Conservation (phyloP, 116 monocot species). For the Cymodocea nodosa region DNA sequence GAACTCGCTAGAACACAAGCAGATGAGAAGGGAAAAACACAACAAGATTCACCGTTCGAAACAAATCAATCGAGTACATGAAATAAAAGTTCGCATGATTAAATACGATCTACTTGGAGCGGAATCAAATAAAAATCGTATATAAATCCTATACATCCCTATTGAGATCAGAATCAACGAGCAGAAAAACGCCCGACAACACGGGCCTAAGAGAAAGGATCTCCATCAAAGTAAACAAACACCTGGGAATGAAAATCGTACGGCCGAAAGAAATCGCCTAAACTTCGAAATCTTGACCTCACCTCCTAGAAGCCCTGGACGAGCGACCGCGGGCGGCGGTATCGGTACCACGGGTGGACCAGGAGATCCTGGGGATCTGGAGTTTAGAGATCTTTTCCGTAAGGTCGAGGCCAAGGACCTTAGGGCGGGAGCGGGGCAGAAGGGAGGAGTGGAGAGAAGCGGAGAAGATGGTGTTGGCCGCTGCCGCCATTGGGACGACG, state of each 20-base stretch:
- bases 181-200: neutral
- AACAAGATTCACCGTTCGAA: too few species aligned
- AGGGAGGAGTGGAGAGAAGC: neutral
- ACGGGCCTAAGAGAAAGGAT: neutral
- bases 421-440: neutral
- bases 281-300: slow-evolving; percentile 4
- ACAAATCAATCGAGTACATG: neutral
- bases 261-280: too few species aligned
- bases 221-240: neutral
- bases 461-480: neutral
- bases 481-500: neutral
- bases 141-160: neutral
- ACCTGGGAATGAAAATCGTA: too few species aligned
- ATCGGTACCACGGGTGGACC: slow-evolving; percentile 1
- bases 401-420: neutral
- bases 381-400: neutral
- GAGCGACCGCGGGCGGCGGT: slow-evolving; percentile 5
- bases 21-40: too few species aligned
- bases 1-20: too few species aligned
- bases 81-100: neutral
- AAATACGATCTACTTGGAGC: too few species aligned
- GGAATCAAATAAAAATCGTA: neutral
- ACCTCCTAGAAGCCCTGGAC: neutral
- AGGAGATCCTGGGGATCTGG: slow-evolving; percentile 3
- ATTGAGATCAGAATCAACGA: neutral